Evolutionary conservation across 2,329 filamentous ascomycete genomes (phyloP).

Genomic region (Fusarium irregulare): DNA sequence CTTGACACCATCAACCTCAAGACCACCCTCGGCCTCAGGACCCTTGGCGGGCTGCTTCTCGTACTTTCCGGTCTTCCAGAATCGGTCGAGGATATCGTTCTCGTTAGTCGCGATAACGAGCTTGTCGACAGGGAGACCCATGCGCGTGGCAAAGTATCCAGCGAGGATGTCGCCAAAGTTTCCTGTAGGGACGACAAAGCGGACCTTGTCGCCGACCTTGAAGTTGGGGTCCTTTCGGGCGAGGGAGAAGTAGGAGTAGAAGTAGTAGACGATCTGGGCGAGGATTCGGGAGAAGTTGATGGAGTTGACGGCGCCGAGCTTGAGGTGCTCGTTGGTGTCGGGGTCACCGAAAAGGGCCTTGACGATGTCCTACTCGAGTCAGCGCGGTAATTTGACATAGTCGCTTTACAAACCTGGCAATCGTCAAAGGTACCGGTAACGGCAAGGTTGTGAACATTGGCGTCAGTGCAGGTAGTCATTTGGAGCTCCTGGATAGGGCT

Average conservation of each 20-base stretch:
- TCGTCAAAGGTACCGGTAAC: constrained; percentile 95
- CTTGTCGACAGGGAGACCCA: constrained; percentile 90
- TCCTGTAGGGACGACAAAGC: constrained; percentile 91
- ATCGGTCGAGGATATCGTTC: constrained; percentile 96
- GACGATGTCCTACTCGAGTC: constrained; percentile 67
- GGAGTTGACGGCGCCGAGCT: constrained; percentile 92
- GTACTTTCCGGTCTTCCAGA: constrained; percentile 91
- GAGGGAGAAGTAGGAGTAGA: constrained; percentile 91
- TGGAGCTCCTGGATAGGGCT: constrained; percentile 94
- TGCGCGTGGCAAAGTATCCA: constrained; percentile 90
- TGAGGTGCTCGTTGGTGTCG: constrained; percentile 82
- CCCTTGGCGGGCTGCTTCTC: constrained; percentile 80
- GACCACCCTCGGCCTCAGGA: constrained; percentile 69
- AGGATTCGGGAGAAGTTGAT: constrained; percentile 97
- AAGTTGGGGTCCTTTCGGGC: constrained; percentile 69
- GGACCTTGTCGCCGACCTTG: constrained; percentile 74
- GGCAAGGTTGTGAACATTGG: constrained; percentile 91
- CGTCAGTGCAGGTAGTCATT: constrained; percentile 93
- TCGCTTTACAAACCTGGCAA: constrained; percentile 73
- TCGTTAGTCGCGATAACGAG: constrained; percentile 95
- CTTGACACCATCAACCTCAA: constrained; percentile 70
- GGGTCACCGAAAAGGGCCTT: constrained; percentile 91
- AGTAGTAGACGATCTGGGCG: constrained; percentile 97
- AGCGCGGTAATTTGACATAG: background rate
- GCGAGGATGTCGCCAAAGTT: constrained; percentile 95